Evolutionary conservation across 1,139 yeast species (phyloP), one percentile per base, ranked within the genome.

Genomic region (Sugiyamaella pinicola): DNA sequence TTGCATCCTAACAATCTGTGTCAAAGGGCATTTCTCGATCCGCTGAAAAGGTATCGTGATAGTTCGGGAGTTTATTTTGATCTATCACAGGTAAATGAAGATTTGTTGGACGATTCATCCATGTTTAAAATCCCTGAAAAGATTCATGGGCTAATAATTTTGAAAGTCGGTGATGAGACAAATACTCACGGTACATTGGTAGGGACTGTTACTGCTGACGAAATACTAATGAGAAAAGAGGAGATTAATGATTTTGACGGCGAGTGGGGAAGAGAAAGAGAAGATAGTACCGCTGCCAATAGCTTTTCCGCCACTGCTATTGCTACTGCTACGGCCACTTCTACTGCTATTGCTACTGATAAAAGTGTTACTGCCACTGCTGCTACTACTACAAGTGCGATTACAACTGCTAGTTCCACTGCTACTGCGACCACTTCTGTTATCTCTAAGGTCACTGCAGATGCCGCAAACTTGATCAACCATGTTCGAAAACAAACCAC

Each of bases 181-280:
- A 58, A 59, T 43, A 45, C 53, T 10, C 50, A 49, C 1, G 84
- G 82, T 0, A 64, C 78, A 1, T 69, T 89, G 48, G 82, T 79
- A 55, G 90, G 91, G 42, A 77, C 89, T 0, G 81, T 87, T 8
- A 73, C 76, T 21, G 74, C 84, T 0, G 68, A 70, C 10, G 95
- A 87, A 62, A 72, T 88, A 13, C 74, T 89, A 33, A 34, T 39
- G 8, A 31, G 50, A n/a, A 53, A 45, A 33, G 41, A 33, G 19
- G 41, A 15, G 5, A 35, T 35, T 15, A 45, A 55, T 34, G 49
- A 52, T 19, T 22, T 21, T 21, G 39, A 40, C 12, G 51, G n/a
- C 12, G 31, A 26, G 31, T 26, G 31, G 31, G n/a, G n/a, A n/a
- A n/a, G n/a, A n/a, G n/a, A n/a, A n/a, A n/a, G n/a, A n/a, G n/a